Base-by-base conservation (phyloP, 2,329 filamentous ascomycete genomes). In the Clarireedia monteithiana region DNA sequence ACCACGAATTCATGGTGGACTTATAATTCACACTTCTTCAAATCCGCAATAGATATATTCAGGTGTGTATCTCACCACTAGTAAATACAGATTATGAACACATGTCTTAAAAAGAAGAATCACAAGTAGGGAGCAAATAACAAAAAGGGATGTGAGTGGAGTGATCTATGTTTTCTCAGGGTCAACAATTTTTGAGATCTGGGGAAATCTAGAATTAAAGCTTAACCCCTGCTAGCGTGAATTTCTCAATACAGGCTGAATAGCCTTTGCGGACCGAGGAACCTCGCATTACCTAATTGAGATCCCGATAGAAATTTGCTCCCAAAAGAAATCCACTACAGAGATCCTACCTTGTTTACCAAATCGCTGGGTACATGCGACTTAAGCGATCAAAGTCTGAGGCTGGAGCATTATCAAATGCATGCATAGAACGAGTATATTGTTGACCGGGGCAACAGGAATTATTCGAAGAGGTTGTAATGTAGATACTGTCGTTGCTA, bases 161-260 rank as follows among this genome's bases (percentile, higher is more conserved):
- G 9, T 44, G 15, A 40, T n/a, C 38, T 14, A 40, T 20, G 20
- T 40, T n/a, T 17, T 24, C 40, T 12, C 6, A 20, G 40, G 17
- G 40, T 44, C 40, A 44, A 44, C 12, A 47, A 47, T 27, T 62
- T 62, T 52, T 50, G 56, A 55, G 49, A 53, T 61, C 59, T 62
- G 57, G 59, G 58, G 61, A 60, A 47, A 61, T 17, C 40, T 44
- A 42, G 30, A 42, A 10, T 15, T 42, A 42, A 20, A 20, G 54
- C 53, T 39, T 50, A 26, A 61, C 39, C 58, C 62, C 55, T 64
- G 61, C 57, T 60, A 61, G 61, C 50, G 57, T 30, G 12, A 12
- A 14, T 20, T 49, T 15, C 40, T 23, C n/a, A 17, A 24, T 59
- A 59, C 45, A 60, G 62, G 52, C 60, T 60, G 47, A 60, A 58